These are phyloP conservation scores for Emmonsiellopsis sp. DNA, from an alignment of 2,329 filamentous ascomycete genomes.

Conservation along the genomic window DNA sequence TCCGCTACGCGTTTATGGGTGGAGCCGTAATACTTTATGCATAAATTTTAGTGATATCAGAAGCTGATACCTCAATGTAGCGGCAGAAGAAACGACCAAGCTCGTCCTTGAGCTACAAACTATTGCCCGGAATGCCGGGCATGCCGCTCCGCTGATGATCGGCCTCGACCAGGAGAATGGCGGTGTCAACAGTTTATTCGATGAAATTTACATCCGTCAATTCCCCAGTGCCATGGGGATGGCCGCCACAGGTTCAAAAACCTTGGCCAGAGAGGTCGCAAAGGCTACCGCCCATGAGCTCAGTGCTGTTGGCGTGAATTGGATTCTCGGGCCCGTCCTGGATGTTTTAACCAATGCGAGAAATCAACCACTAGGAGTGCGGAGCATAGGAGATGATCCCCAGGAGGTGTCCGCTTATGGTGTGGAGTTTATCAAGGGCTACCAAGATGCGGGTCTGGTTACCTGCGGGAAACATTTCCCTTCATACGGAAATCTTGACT, in stretches of 20 bases:
- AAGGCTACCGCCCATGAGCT: constrained; percentile 91
- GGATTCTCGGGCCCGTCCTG: constrained; percentile 86
- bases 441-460: constrained; percentile 78
- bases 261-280: constrained; percentile 80
- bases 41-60: not conserved
- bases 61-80: constrained; percentile 42
- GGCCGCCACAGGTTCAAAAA: constrained; percentile 77
- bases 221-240: constrained; percentile 96
- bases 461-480: constrained; percentile 96
- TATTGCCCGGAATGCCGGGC: constrained; percentile 81
- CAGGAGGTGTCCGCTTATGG: constrained; percentile 91
- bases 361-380: constrained; percentile 81
- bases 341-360: constrained; percentile 90
- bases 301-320: constrained; percentile 85
- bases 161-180: constrained; percentile 96
- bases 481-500: constrained; percentile 90
- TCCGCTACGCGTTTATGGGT: not conserved
- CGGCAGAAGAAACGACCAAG: constrained; percentile 78
- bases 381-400: constrained; percentile 84
- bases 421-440: constrained; percentile 82
- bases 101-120: constrained; percentile 87
- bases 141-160: constrained; percentile 80
- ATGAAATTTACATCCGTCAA: constrained; percentile 90
- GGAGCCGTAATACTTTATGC: not conserved
- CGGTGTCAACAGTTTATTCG: constrained; percentile 91